Base-by-base conservation (phyloP, 208 protist species). In the Wallacemonas collosoma region DNA sequence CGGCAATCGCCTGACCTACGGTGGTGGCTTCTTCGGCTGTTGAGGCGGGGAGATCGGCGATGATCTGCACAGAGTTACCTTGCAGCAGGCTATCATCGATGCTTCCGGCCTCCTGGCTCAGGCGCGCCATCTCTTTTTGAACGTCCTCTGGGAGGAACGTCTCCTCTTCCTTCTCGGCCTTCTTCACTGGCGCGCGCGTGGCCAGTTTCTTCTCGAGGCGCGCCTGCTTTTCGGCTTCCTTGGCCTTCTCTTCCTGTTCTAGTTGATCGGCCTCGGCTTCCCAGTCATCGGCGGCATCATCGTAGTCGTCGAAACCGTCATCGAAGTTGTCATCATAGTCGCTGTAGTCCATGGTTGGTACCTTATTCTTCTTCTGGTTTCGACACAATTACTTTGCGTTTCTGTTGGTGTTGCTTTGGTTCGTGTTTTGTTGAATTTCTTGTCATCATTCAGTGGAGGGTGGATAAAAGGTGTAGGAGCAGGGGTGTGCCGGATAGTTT, bases 251-350 rank as follows among this genome's bases (percentile, higher is more conserved):
- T 55, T 79, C 71, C 71, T 86, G 75, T 76, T 94, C 91, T 54
- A 87, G 76, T 63, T 83, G 78, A 3, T 71, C 83, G 6, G 81
- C 83, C 76, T 96, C 90, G 14, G 76, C 76, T 75, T 96, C 88
- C 90, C 90, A 96, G 62, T 96, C 90, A 71, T 96, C 90, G 54
- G 82, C 86, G 54, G 82, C 87, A 77, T 96, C 92, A 58, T 93
- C 82, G 74, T 84, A 91, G 67, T 91, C 83, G 50, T 85, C 81
- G 51, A 71, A 36, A 64, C 79, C 67, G 71, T 86, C 72, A 48
- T 87, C 75, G 62, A 81, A 71, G 40, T 83, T 72, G 39, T 65
- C 64, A 58, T 85, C 48, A 26, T 26, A 26, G 53, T 88, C 83
- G 75, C 86, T 71, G 69, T 83, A 76, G 45, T 85, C 70, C 76